These are phyloP conservation scores for Biscogniauxia mediterranea DNA, from an alignment of 2,329 filamentous ascomycete species.

Conservation along the genomic window DNA sequence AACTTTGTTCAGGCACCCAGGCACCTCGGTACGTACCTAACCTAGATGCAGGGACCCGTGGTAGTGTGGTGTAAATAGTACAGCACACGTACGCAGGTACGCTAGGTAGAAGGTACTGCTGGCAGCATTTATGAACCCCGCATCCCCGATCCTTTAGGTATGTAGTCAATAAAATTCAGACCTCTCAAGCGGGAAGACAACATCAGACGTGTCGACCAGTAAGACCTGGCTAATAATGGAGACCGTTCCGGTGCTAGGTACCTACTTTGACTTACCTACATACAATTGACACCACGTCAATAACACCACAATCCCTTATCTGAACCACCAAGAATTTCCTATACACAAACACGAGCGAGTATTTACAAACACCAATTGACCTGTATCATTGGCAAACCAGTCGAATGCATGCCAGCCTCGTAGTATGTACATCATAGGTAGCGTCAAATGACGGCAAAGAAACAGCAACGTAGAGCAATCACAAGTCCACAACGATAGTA, in stretches of 20 bases:
- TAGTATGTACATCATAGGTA: too few relatives aligned
- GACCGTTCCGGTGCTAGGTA: too few relatives aligned
- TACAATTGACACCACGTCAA: too few relatives aligned
- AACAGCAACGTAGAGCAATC: not conserved
- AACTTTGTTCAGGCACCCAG: not conserved
- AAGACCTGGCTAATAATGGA: too few relatives aligned
- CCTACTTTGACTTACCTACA: too few relatives aligned
- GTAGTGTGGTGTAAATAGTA: not conserved
- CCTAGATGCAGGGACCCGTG: not conserved
- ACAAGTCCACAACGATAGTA: not conserved
- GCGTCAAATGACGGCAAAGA: not conserved
- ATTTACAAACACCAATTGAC: too few relatives aligned
- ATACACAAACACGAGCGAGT: too few relatives aligned
- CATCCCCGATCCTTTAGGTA: not conserved
- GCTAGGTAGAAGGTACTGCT: not conserved
- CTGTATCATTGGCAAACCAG: too few relatives aligned
- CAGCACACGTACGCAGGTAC: not conserved
- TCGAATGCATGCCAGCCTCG: too few relatives aligned
- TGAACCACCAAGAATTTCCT: too few relatives aligned
- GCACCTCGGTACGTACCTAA: conserved; percentile 4
- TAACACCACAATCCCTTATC: too few relatives aligned
- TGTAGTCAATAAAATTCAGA: not conserved
- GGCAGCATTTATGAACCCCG: not conserved
- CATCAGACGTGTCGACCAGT: not conserved
- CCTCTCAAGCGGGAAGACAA: not conserved